A percentile compares a stretch with the other conserved stretches of the same genome.
Conservation (phyloP, 2,329 filamentous ascomycete species). For the Epichloe typhina region DNA sequence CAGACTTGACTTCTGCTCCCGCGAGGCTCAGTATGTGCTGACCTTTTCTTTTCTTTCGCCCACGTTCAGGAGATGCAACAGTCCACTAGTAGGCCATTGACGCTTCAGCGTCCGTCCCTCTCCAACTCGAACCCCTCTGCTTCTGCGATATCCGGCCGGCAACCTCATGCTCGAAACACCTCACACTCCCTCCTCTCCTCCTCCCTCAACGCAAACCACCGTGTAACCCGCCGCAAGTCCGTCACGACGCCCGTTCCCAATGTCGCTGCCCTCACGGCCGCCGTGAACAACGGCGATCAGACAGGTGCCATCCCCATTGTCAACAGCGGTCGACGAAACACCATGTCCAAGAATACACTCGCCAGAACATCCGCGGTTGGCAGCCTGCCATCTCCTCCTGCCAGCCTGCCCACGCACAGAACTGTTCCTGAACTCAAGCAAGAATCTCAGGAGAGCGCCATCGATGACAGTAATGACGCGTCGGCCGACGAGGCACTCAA, state of each 20-base stretch:
- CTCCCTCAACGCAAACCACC: conserved; percentile 67
- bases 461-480: conserved; percentile 52
- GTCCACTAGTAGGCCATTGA: conserved; percentile 54
- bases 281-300: conserved; percentile 53
- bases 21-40: conserved; percentile 22
- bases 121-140: conserved; percentile 43
- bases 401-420: conserved; percentile 51
- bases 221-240: conserved; percentile 87
- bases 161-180: conserved; percentile 60
- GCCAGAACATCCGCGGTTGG: conserved; percentile 24
- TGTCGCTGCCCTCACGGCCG: conserved; percentile 62
- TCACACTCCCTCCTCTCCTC: conserved; percentile 69
- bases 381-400: conserved; percentile 50
- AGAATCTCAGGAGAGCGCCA: conserved; percentile 45
- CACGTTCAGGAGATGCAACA: conserved; percentile 46
- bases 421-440: conserved; percentile 35
- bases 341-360: conserved; percentile 47
- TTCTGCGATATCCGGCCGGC: conserved; percentile 45
- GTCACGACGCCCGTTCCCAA: conserved; percentile 65
- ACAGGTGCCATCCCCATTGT: conserved; percentile 43
- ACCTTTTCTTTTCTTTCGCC: conserved; percentile 13
- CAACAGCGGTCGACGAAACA: conserved; percentile 48
- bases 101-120: conserved; percentile 47
- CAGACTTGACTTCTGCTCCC: conserved; percentile 18
- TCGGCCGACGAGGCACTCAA: conserved; percentile 41